phyloP scores from a whole-genome alignment of 2,329 filamentous ascomycete species.

The Exophiala oligosperma region DNA sequence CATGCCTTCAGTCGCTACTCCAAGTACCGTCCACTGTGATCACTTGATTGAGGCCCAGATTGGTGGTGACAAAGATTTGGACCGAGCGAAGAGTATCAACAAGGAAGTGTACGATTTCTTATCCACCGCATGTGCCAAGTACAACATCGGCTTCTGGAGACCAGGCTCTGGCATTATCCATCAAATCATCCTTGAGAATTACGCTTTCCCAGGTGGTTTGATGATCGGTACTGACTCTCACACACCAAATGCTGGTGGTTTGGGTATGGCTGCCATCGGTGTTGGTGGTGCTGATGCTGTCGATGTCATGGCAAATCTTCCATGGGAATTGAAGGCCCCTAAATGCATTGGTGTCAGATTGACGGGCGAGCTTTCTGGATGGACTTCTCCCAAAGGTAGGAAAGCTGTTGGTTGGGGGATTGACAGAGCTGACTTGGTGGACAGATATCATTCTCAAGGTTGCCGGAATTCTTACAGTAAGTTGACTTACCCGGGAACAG shows the following conservation, averaged over 20 bases:
- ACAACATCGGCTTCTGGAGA: constrained; percentile 99
- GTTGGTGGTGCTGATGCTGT: constrained; percentile 98
- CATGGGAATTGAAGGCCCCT: constrained; percentile 97
- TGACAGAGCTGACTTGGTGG: constrained; percentile 5
- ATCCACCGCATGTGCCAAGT: constrained; percentile 90
- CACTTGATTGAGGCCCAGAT: constrained; percentile 98
- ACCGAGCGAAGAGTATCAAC: constrained; percentile 88
- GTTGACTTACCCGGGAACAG: no score
- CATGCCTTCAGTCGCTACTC: constrained; percentile 92
- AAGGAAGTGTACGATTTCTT: constrained; percentile 99
- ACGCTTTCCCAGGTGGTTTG: constrained; percentile 96
- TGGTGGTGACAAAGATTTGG: constrained; percentile 91
- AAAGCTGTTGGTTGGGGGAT: constrained; percentile 23
- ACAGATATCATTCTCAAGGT: constrained; percentile 95
- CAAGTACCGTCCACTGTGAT: constrained; percentile 95
- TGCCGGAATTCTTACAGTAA: constrained; percentile 83
- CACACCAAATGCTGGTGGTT: constrained; percentile 86
- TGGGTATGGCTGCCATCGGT: constrained; percentile 92
- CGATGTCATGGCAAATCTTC: constrained; percentile 95
- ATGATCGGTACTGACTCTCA: constrained; percentile 98
- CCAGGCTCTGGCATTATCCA: constrained; percentile 99
- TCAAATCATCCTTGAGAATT: constrained; percentile 98
- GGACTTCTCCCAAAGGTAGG: constrained; percentile 88
- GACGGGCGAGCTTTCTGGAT: constrained; percentile 83
- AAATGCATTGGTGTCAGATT: constrained; percentile 97